These are phyloP conservation scores for Tetradesmus lagerheimii DNA, from an alignment of 139 green algal genomes.

Conservation along the genomic window DNA sequence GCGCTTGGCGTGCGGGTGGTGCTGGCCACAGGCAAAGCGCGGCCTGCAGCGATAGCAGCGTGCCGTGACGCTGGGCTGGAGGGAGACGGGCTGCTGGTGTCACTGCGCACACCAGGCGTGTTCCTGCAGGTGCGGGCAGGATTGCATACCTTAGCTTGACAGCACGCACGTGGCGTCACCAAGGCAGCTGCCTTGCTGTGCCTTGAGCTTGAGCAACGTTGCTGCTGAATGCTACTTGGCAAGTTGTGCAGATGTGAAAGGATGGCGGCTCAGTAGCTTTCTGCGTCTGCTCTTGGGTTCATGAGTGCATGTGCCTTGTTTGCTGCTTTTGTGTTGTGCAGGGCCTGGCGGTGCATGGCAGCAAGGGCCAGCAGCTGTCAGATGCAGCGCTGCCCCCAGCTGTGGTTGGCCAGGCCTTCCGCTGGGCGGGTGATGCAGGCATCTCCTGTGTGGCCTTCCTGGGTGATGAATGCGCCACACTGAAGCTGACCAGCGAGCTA, in stretches of 20 bases:
- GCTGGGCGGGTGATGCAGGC: constrained; percentile 51
- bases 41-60: constrained; percentile 85
- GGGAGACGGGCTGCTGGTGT: constrained; percentile 77
- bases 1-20: constrained; percentile 80
- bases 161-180: not conserved
- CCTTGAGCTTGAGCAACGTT: not conserved
- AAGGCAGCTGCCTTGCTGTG: not conserved
- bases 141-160: not conserved
- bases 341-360: constrained; percentile 51
- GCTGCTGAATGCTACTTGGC: not conserved
- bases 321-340: constrained; percentile 10
- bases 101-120: constrained; percentile 71
- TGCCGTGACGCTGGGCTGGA: constrained; percentile 71
- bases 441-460: constrained; percentile 82
- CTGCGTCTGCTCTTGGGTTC: too few species aligned
- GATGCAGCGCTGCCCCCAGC: constrained; percentile 58
- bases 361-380: constrained; percentile 51
- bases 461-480: constrained; percentile 89
- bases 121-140: constrained; percentile 85
- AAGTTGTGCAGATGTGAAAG: too few species aligned
- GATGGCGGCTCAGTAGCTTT: too few species aligned
- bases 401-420: constrained; percentile 76
- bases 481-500: constrained; percentile 75
- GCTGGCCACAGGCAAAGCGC: constrained; percentile 95
- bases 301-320: not conserved